Evolutionary conservation across 805 yeast genomes (phyloP).

Genomic region (Zygoascus ofunaensis): DNA sequence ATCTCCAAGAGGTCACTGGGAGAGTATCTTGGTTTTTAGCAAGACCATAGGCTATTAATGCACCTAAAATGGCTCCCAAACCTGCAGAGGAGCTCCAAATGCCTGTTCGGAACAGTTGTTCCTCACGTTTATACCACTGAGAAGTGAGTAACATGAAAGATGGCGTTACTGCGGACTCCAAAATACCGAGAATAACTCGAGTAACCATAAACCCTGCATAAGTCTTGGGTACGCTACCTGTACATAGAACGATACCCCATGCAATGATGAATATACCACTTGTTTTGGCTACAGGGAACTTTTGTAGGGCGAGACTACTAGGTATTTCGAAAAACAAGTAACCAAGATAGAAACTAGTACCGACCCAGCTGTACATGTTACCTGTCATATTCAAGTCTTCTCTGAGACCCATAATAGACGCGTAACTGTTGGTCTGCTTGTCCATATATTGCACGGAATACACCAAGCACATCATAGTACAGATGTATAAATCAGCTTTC

Average conservation of each 20-base stretch:
- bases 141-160: conserved; percentile 42
- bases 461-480: conserved; percentile 42
- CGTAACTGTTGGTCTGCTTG: conserved; percentile 44
- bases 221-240: conserved; percentile 37
- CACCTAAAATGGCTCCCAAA: conserved; percentile 38
- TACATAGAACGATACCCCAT: conserved; percentile 53
- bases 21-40: conserved; percentile 18
- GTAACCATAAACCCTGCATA: conserved; percentile 39
- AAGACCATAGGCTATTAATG: conserved; percentile 41
- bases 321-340: conserved; percentile 51
- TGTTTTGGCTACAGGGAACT: conserved; percentile 47
- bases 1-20: conserved; percentile 39
- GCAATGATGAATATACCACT: conserved; percentile 39
- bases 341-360: conserved; percentile 57
- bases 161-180: conserved; percentile 46
- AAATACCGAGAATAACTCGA: conserved; percentile 41
- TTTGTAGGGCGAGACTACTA: conserved; percentile 39
- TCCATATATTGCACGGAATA: conserved; percentile 53
- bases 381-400: conserved; percentile 39
- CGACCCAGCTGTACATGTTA: conserved; percentile 37
- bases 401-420: conserved; percentile 44
- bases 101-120: conserved; percentile 29
- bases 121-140: conserved; percentile 39
- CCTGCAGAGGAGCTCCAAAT: conserved; percentile 38
- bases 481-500: conserved; percentile 43